These are phyloP conservation scores for Erodium chrysanthum DNA, from an alignment of 441 rosid genomes.

Conservation along the genomic window DNA sequence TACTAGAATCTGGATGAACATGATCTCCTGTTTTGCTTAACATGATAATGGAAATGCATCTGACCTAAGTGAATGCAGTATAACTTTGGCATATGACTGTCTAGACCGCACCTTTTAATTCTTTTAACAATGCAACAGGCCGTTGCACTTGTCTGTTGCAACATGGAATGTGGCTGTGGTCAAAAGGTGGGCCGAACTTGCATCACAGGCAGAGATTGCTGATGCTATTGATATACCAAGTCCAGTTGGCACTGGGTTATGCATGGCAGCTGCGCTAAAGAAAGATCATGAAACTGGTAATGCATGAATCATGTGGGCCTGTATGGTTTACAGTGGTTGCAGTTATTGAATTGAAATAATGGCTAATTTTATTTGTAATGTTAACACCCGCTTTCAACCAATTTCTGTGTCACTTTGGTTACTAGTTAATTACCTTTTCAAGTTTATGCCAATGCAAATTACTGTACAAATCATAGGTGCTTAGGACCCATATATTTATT, in stretches of 20 bases:
- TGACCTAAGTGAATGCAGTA: neutral
- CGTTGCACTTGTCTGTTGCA: constrained; percentile 82
- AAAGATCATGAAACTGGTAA: constrained; percentile 95
- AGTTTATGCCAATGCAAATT: no score
- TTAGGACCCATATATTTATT: no score
- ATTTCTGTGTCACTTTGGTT: neutral
- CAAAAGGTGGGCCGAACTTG: constrained; percentile 86
- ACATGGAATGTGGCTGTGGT: constrained; percentile 90
- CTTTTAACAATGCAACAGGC: constrained; percentile 41
- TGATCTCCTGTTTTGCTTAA: neutral
- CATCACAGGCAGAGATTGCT: constrained; percentile 57
- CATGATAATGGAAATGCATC: neutral
- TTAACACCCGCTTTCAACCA: neutral
- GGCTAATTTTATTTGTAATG: neutral
- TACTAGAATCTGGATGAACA: neutral
- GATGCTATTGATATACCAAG: constrained; percentile 70
- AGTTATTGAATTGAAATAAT: constrained; percentile 3
- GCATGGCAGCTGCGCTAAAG: constrained; percentile 83
- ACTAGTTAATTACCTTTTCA: neutral
- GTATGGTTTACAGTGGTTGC: neutral
- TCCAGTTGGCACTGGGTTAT: constrained; percentile 80
- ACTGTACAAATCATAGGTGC: no score
- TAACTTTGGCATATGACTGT: constrained; percentile 9
- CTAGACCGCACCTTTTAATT: constrained; percentile 8
- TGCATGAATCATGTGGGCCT: constrained; percentile 19